phyloP scores from a whole-genome alignment of 108 stramenopile genomes.

The Cylindrotheca closterium region DNA sequence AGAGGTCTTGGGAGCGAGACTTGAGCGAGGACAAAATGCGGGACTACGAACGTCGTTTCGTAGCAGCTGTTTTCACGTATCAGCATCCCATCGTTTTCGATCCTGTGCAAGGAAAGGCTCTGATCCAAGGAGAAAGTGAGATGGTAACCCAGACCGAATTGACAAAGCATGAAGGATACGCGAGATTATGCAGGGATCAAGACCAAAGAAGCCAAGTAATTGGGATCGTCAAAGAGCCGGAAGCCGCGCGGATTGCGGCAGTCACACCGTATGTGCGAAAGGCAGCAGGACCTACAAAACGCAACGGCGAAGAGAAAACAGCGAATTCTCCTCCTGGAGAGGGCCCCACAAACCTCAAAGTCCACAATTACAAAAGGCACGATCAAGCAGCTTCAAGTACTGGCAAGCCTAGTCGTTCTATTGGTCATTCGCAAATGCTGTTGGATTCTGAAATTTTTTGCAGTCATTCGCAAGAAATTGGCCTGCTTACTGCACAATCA shows the following conservation, averaged over 20 bases:
- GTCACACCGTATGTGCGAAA: not conserved
- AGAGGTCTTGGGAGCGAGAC: not conserved
- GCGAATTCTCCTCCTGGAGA: no score
- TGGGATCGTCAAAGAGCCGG: slow-evolving; percentile 20
- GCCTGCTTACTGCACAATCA: no score
- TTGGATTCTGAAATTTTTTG: no score
- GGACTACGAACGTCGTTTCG: slow-evolving; percentile 74
- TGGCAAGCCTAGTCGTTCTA: no score
- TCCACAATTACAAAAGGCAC: no score
- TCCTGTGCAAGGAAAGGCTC: slow-evolving; percentile 45
- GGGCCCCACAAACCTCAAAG: no score
- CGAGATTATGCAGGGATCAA: slow-evolving; percentile 39
- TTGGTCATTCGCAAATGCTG: no score
- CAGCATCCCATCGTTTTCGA: slow-evolving; percentile 88
- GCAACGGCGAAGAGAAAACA: not conserved
- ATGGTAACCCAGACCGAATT: slow-evolving; percentile 26
- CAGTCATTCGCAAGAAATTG: no score
- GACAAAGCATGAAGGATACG: slow-evolving; percentile 62
- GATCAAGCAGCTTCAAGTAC: no score
- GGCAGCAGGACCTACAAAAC: not conserved
- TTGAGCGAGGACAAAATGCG: slow-evolving; percentile 40
- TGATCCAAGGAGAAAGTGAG: not conserved
- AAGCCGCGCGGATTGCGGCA: not conserved
- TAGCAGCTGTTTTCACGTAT: slow-evolving; percentile 84
- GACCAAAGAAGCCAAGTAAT: slow-evolving; percentile 42